Evolutionary conservation across 257 asterid species (phyloP), one percentile per base, ranked within the genome.

Genomic region (Solanum infundibuliforme): DNA sequence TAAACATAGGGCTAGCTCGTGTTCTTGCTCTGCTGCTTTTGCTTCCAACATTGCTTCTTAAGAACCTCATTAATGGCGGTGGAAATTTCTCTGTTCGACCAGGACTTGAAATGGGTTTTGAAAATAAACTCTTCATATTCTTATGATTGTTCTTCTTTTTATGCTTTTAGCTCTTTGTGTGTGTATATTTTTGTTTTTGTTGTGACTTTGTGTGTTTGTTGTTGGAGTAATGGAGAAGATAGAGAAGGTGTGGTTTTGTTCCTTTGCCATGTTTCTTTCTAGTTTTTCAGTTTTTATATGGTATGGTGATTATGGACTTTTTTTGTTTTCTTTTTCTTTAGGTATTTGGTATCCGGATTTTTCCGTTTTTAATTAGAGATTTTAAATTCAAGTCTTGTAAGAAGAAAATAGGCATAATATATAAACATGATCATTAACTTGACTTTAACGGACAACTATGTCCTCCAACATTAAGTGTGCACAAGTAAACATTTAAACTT

Each of bases 31-130:
- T 91, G 93, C 98, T 95, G 93, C 98, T 96, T 75, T 93, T 90
- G 93, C 98, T 96, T 29, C 95, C 94, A 3, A 73, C 93, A 52
- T 94, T 96, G 88, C 90, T 95, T 83, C 94, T 90, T 72, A 96
- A 79, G 90, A 95, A 95, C 43, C 96, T 88, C 95, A 95, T 91
- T 87, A 96, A 88, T 87, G 99, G 99, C 87, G 99, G 97, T 32
- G 98, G 98, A 60, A 96, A 95, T 89, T 95, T 96, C 10, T 96
- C 98, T 13, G 92, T 84, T 88, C 96, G 88, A 83, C 94, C 38
- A 2, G 99, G 99, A 85, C 98, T 96, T 62, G 99, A 95, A 31
- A 92, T 71, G 25, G 99, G 94, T 87, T 93, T 96, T 36, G 95
- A 52, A 87, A 90, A 87, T 88, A 90, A 87, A 86, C 86, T 87